phyloP scores from a whole-genome alignment of 208 protist species.

The Crithidia brevicula region DNA sequence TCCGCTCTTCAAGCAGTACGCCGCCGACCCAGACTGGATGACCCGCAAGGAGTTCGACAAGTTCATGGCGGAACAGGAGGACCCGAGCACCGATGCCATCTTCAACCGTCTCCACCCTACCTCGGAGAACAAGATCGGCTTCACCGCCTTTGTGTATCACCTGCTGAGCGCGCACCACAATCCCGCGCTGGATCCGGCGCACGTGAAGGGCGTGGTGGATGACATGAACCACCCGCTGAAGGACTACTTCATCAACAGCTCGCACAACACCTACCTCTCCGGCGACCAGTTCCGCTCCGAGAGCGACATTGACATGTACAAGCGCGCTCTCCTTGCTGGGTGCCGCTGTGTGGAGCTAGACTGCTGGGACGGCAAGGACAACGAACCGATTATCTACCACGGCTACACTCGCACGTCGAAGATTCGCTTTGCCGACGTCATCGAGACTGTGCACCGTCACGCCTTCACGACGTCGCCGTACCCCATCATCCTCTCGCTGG shows the following conservation, averaged over 20 bases:
- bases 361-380: slow-evolving; percentile 78
- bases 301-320: slow-evolving; percentile 69
- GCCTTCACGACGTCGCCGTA: slow-evolving; percentile 71
- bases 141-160: slow-evolving; percentile 40
- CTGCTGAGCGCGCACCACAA: slow-evolving; percentile 46
- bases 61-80: slow-evolving; percentile 44
- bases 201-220: slow-evolving; percentile 33
- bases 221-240: slow-evolving; percentile 88
- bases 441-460: slow-evolving; percentile 60
- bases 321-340: slow-evolving; percentile 56
- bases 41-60: slow-evolving; percentile 44
- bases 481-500: slow-evolving; percentile 85
- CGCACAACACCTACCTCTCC: slow-evolving; percentile 96
- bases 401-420: slow-evolving; percentile 83
- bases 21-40: slow-evolving; percentile 38
- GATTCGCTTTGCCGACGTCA: slow-evolving; percentile 62
- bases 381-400: slow-evolving; percentile 83
- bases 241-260: slow-evolving; percentile 92
- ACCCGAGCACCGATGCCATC: slow-evolving; percentile 17
- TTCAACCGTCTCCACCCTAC: slow-evolving; percentile 37
- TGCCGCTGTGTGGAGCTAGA: slow-evolving; percentile 88
- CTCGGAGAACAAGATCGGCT: slow-evolving; percentile 26
- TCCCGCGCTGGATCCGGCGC: slow-evolving; percentile 35
- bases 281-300: slow-evolving; percentile 89
- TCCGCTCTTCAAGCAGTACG: slow-evolving; percentile 37